Evolutionary conservation across 208 protist genomes (phyloP), one percentile per base, ranked within the genome.

Genomic region (Acanthamoeba sp.): DNA sequence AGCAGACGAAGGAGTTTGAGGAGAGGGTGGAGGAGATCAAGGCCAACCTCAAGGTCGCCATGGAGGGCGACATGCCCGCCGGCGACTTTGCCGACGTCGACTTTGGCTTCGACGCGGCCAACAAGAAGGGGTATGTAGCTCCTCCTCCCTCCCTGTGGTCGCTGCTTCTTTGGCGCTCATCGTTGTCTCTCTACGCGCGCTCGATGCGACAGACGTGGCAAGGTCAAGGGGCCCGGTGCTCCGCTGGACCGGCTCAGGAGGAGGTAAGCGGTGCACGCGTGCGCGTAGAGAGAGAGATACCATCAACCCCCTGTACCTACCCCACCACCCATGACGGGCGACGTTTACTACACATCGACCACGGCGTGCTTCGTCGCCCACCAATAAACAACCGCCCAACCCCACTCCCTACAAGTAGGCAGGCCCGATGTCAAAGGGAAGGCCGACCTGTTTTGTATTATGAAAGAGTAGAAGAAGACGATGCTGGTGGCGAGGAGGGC

Each of bases 111-210:
- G 84, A 69, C 40, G 3, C 24, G 24, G 84, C 57, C 34, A 91
- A 71, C 84, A 91, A 91, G 57, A 91, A 91, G 55, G 52, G 82
- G 82, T 89, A 64, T n/a, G n/a, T n/a, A n/a, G n/a, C n/a, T n/a
- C n/a, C n/a, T n/a, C n/a, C n/a, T n/a, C n/a, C n/a, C n/a, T n/a
- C n/a, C n/a, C n/a, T n/a, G n/a, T n/a, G n/a, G n/a, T n/a, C n/a
- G n/a, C n/a, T n/a, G n/a, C n/a, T n/a, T n/a, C n/a, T n/a, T n/a
- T n/a, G n/a, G n/a, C n/a, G n/a, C n/a, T n/a, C 20, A 66, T 66
- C 24, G 24, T n/a, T 20, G 20, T n/a, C 59, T n/a, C 20, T 66
- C 24, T 66, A n/a, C 59, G 24, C 24, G 59, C 59, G 59, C 20
- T 76, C 9, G 66, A 18, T 16, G 12, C 66, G 18, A 80, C 69